These are phyloP conservation scores for Trichoderma endophyticum DNA, from an alignment of 2,329 filamentous ascomycete species.

Conservation along the genomic window DNA sequence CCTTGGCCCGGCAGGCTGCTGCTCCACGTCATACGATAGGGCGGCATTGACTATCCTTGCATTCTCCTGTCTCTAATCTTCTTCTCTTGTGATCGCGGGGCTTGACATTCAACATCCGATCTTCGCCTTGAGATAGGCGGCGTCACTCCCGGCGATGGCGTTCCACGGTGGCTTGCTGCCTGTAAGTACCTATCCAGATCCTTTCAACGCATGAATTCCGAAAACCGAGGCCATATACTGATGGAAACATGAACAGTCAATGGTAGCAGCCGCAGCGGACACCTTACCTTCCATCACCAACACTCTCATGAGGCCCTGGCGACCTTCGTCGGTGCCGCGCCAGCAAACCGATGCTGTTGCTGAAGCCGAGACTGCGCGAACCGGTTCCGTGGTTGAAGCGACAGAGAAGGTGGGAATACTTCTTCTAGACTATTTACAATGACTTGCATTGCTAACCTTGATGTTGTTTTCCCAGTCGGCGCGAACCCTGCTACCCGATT, in stretches of 20 bases:
- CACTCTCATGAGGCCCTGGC: conserved; percentile 38
- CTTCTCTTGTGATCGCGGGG: background rate
- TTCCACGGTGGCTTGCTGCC: conserved; percentile 26
- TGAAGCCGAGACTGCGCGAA: conserved; percentile 14
- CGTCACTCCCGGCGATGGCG: conserved; percentile 11
- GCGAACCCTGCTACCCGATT: conserved; percentile 27
- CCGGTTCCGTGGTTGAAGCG: conserved; percentile 16
- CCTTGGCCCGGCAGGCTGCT: conserved; percentile 12
- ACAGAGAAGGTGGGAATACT: background rate
- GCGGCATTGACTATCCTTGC: background rate
- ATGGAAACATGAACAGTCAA: conserved; percentile 18
- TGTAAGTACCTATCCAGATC: conserved; percentile 10
- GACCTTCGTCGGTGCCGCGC: conserved; percentile 19
- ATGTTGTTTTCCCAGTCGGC: conserved; percentile 17
- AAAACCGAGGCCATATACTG: background rate
- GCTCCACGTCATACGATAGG: conserved; percentile 17
- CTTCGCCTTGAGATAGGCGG: conserved; percentile 11
- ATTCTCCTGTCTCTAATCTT: background rate
- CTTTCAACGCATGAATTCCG: background rate
- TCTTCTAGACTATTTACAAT: background rate
- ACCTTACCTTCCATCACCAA: conserved; percentile 46
- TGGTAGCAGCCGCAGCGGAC: conserved; percentile 43
- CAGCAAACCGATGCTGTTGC: conserved; percentile 18
- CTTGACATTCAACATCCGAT: background rate
- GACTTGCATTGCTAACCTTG: conserved; percentile 20